Evolutionary conservation across 352 stramenopile genomes (phyloP), one percentile per base, ranked within the genome.

Genomic region (Pseudoperonospora humuli): DNA sequence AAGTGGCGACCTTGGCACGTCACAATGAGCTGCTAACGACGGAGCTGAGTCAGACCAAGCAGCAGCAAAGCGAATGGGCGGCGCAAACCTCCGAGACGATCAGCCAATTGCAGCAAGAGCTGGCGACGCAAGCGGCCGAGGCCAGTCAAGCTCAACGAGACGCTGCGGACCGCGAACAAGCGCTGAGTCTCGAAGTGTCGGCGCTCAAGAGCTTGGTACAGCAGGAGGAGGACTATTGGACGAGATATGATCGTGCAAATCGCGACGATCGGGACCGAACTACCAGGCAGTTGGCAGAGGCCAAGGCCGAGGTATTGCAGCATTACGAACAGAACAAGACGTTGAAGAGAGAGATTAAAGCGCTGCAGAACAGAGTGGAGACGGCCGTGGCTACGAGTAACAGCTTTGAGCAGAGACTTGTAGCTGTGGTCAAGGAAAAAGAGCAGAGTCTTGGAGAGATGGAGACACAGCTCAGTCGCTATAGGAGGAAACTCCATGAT

Each of bases 171-270:
- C 46, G 37, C 6, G 51, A 75, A 21, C 14, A 73, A 13, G 54
- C 64, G 19, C 33, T 70, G 0, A 10, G 20, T 2, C 44, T 57
- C n/a, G 64, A 82, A 35, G 36, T 70, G n/a, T 32, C 37, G 7
- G 56, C 64, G 11, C 50, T 82, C 3, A 61, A 75, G 40, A 57
- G 40, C 23, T 32, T 77, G 7, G 20, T 79, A 17, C 55, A 64
- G 36, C 70, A 82, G 41, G 69, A 84, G 42, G 58, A 78, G 38
- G 56, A 63, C 38, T 70, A 79, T 34, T 78, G 63, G 63, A 49
- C 45, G 14, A 25, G 55, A 5, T 58, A 64, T 27, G 50, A 69
- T 10, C 36, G 41, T 7, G 39, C 54, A 0, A 49, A 50, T 10
- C 37, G 51, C 21, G 21, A 41, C 3, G 70, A 86, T 29, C 13